Base-by-base conservation (phyloP, 2,329 filamentous ascomycete genomes). In the Verruconis gallopava region DNA sequence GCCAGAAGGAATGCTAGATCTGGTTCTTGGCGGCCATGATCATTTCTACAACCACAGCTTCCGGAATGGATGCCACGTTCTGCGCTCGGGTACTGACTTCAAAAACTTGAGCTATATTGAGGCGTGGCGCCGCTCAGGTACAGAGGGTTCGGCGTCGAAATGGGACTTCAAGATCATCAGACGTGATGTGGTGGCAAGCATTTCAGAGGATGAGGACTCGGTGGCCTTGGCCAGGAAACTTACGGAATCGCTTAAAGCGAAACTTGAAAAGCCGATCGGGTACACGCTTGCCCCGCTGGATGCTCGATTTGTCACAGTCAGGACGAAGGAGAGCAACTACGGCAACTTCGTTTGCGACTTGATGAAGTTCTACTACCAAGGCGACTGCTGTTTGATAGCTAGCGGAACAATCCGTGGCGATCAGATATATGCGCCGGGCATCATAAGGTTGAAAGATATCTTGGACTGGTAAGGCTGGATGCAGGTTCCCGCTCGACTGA, bases 321-420 rank as follows among this genome's bases (percentile, higher is more conserved):
- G 86, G 9, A 66, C 75, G 15, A 69, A 66, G 36, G 86, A 94
- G 60, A 85, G 81, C 42, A 95, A 94, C 54, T 65, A 93, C 12
- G 85, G 82, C 1, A 94, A 94, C 60, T 93, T 93, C 57, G 81
- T 93, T 3, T 91, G 83, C 60, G 86, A 95, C 55, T 71, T 95
- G 18, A 93, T 94, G 85, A 74, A 85, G 5, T 77, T 77, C 47
- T 81, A 93, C 55, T 85, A 94, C 56, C 64, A 69, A 4, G 78
- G 83, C 0, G 88, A 94, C 51, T 93, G 85, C 55, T 75, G 77
- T 21, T 69, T 93, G 47, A 91, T 93, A 78, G 85, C 83, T 0
- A 73, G 81, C 0, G 86, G 86, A 0, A 93, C 86, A 0, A 85
- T 93, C 41, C 75, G 86, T 12, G 86, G 85, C 1, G 86, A 94